phyloP scores from a whole-genome alignment of 345 rosid genomes.

The Salix brachista region DNA sequence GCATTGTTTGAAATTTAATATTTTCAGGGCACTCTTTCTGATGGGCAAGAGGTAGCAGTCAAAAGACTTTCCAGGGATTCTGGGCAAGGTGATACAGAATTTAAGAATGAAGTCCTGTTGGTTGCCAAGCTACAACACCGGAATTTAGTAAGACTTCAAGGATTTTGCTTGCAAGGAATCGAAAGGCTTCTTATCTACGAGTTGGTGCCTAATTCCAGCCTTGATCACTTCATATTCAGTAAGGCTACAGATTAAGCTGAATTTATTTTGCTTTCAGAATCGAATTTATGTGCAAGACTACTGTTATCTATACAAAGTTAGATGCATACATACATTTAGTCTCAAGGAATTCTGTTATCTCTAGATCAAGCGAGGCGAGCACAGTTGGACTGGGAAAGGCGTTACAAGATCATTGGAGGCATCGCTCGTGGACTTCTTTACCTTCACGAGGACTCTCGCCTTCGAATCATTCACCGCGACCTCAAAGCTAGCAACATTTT shows the following conservation, averaged over 20 bases:
- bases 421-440: constrained; percentile 45
- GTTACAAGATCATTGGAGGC: constrained; percentile 36
- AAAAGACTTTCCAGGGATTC: constrained; percentile 30
- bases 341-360: background rate
- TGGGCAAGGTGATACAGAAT: constrained; percentile 33
- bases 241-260: background rate
- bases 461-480: constrained; percentile 44
- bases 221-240: constrained; percentile 41
- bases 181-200: constrained; percentile 44
- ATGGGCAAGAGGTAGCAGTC: constrained; percentile 30
- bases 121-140: constrained; percentile 39
- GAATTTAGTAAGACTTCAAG: constrained; percentile 38
- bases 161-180: constrained; percentile 32
- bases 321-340: background rate
- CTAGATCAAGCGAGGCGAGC: constrained; percentile 22
- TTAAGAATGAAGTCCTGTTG: constrained; percentile 30
- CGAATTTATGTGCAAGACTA: too few relatives aligned
- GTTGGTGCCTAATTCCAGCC: constrained; percentile 36
- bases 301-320: background rate
- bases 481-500: constrained; percentile 45
- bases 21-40: constrained; percentile 24
- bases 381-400: constrained; percentile 26
- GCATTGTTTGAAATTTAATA: background rate
- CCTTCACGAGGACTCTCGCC: constrained; percentile 44
- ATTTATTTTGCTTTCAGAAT: background rate